Conservation (phyloP, 257 asterid genomes). For the Rauvolfia tetraphylla region DNA sequence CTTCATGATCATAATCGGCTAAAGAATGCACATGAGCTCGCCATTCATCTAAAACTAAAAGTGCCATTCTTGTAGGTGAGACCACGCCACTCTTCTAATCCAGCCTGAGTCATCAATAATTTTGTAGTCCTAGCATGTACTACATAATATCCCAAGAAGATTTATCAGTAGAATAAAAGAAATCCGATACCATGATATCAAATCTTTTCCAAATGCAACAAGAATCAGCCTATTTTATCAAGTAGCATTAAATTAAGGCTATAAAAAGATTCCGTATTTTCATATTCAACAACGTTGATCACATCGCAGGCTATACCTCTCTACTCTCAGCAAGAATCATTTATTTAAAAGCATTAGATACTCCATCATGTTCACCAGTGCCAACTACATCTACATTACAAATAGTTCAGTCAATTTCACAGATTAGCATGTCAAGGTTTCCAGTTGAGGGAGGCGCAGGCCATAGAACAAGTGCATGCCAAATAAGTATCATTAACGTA, state of each 20-base stretch:
- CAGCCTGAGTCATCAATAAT: neutral
- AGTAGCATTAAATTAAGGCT: neutral
- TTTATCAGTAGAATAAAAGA: neutral
- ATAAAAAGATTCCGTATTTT: no score
- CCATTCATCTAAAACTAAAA: no score
- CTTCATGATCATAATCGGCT: neutral
- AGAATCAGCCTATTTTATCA: neutral
- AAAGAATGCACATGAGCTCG: neutral
- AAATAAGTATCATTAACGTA: neutral
- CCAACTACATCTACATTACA: neutral
- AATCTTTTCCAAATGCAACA: neutral
- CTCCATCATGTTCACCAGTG: neutral
- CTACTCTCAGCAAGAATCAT: neutral
- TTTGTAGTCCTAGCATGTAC: neutral
- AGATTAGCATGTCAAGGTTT: neutral
- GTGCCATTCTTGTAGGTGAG: neutral
- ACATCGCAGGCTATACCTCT: neutral
- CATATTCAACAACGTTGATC: neutral
- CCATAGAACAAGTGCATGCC: neutral
- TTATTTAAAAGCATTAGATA: neutral
- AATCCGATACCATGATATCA: neutral
- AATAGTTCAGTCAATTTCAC: neutral
- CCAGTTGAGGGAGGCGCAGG: neutral
- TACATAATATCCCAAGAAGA: neutral
- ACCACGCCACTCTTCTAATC: neutral